Evolutionary conservation across 2,329 filamentous ascomycete genomes (phyloP).

Genomic region (Cordyceps cateniannulata): DNA sequence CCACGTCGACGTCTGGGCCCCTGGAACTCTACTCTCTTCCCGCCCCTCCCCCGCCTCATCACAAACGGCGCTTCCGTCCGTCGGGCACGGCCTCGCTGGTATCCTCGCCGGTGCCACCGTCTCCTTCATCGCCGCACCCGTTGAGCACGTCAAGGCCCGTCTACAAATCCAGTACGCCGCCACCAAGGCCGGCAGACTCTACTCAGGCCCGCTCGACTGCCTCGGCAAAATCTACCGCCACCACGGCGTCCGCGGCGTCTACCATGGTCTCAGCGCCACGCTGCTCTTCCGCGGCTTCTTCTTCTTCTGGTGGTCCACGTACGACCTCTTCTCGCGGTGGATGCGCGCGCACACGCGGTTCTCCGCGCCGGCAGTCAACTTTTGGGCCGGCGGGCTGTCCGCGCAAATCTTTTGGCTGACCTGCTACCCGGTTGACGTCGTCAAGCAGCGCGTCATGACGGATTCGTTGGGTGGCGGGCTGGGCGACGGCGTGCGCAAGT

Average conservation of each 20-base stretch:
- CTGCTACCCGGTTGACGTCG: conserved; percentile 84
- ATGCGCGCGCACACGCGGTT: conserved; percentile 62
- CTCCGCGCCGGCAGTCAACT: conserved; percentile 78
- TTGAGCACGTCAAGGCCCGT: conserved; percentile 92
- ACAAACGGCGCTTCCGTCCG: conserved; percentile 52
- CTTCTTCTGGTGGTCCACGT: conserved; percentile 98
- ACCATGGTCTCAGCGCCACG: conserved; percentile 79
- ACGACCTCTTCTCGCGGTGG: conserved; percentile 71
- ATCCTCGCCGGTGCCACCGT: conserved; percentile 84
- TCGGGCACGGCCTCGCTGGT: conserved; percentile 84
- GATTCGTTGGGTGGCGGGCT: conserved; percentile 72
- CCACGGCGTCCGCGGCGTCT: conserved; percentile 76
- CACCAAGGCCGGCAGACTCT: conserved; percentile 68
- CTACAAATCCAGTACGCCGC: conserved; percentile 91
- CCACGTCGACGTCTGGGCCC: conserved; percentile 35
- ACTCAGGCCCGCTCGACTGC: conserved; percentile 84
- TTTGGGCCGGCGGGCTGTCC: conserved; percentile 91
- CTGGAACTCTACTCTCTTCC: conserved; percentile 18
- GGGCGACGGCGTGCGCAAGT: conserved; percentile 61
- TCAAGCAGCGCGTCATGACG: conserved; percentile 97
- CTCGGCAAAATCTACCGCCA: conserved; percentile 58
- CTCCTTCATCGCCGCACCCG: conserved; percentile 83
- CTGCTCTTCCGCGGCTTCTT: conserved; percentile 88
- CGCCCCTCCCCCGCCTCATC: conserved; percentile 17
- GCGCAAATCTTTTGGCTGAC: conserved; percentile 94